Percentiles rank a stretch among this genome's conserved stretches.
These are phyloP conservation scores for Fusarium algeriense DNA, from an alignment of 2,329 filamentous ascomycete species.

Conservation along the genomic window DNA sequence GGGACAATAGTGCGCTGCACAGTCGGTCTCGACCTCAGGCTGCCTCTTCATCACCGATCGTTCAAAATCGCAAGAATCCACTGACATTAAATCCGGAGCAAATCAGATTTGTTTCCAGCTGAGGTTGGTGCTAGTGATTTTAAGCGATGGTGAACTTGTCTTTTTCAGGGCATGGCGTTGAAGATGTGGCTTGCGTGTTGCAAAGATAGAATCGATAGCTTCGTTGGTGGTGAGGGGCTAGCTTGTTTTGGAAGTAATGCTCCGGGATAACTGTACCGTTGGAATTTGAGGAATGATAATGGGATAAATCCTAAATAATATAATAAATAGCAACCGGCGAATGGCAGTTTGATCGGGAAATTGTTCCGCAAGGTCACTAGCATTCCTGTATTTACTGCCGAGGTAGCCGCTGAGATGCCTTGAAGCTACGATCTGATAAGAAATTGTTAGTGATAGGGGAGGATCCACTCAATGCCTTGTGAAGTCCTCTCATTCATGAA, in stretches of 20 bases:
- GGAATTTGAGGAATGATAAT: neutral
- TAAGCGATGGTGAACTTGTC: neutral
- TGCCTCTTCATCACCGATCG: conserved; percentile 5
- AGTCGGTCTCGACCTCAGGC: conserved; percentile 5
- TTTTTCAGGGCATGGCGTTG: neutral
- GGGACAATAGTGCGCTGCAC: neutral
- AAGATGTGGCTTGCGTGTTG: conserved; percentile 21
- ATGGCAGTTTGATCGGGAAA: no score
- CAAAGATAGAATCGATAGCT: neutral
- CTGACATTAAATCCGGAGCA: neutral
- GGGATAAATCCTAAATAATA: no score
- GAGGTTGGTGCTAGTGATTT: neutral
- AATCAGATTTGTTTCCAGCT: neutral
- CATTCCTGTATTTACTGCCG: neutral
- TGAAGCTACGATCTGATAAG: neutral
- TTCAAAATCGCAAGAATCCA: neutral
- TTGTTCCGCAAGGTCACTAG: no score
- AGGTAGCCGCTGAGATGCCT: neutral
- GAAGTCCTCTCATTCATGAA: neutral
- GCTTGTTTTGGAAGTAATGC: neutral
- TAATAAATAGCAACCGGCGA: no score
- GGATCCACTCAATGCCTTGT: neutral
- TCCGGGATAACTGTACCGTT: neutral
- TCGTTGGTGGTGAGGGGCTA: neutral
- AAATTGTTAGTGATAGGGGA: neutral